Conservation (phyloP, 1,284 basidiomycete species). For the Pyrrhoderma lamaoense region DNA sequence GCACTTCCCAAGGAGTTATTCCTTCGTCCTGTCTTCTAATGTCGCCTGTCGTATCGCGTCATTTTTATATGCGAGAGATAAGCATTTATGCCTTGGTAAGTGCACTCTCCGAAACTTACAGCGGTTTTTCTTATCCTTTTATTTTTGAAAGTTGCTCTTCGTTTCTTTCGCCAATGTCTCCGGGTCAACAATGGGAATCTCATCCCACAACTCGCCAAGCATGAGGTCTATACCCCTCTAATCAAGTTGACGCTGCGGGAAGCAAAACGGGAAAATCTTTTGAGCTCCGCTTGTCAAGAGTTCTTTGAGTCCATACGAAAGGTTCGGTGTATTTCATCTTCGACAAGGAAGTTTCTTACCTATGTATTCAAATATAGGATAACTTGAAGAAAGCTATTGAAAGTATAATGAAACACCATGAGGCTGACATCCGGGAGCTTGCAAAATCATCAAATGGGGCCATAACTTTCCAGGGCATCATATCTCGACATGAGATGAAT, state of each 20-base stretch:
- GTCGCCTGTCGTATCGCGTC: constrained; percentile 69
- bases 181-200: constrained; percentile 84
- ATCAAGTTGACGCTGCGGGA: constrained; percentile 79
- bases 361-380: constrained; percentile 45
- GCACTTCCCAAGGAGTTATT: constrained; percentile 87
- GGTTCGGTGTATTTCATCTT: constrained; percentile 37
- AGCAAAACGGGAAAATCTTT: constrained; percentile 81
- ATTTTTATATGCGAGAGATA: constrained; percentile 79
- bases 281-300: constrained; percentile 92
- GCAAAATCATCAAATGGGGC: constrained; percentile 56
- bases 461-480: constrained; percentile 65
- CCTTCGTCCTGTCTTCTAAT: constrained; percentile 78
- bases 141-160: constrained; percentile 63
- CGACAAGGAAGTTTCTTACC: neutral
- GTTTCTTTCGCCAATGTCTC: constrained; percentile 85
- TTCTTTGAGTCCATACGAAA: constrained; percentile 87
- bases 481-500: constrained; percentile 86
- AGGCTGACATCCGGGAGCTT: constrained; percentile 58
- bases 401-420: constrained; percentile 78
- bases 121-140: neutral
- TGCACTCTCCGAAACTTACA: constrained; percentile 16
- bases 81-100: constrained; percentile 85
- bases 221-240: constrained; percentile 78
- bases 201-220: constrained; percentile 78
- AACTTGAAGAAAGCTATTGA: constrained; percentile 82